phyloP scores from a whole-genome alignment of 306 rosid species.

The Lagenaria siceraria region DNA sequence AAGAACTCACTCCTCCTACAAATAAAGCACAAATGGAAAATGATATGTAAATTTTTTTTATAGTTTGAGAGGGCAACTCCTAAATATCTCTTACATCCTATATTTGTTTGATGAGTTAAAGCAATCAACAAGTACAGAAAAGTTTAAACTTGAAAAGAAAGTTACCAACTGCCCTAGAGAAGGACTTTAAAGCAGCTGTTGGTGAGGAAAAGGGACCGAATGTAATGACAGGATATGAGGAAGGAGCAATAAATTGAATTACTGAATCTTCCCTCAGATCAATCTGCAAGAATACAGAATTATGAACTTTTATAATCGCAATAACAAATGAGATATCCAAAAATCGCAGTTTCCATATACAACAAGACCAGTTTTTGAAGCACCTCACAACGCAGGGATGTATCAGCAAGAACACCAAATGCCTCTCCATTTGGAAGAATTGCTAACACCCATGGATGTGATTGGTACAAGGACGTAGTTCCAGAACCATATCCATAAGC shows the following conservation, averaged over 20 bases:
- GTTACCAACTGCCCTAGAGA: conserved; percentile 80
- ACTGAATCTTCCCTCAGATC: conserved; percentile 67
- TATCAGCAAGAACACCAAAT: conserved; percentile 83
- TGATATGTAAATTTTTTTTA: neutral
- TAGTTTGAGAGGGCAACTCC: neutral
- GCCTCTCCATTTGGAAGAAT: conserved; percentile 84
- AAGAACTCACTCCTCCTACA: neutral
- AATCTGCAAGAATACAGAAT: conserved; percentile 44
- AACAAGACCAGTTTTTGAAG: conserved; percentile 4
- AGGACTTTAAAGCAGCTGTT: conserved; percentile 46
- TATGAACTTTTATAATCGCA: neutral
- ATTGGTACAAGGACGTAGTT: conserved; percentile 79
- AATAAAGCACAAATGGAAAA: neutral
- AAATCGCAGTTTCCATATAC: conserved; percentile 13
- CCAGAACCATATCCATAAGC: conserved; percentile 81
- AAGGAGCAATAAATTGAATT: conserved; percentile 47
- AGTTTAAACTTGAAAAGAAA: conserved; percentile 1
- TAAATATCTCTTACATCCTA: neutral
- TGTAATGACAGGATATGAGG: conserved; percentile 68
- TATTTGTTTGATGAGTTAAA: neutral
- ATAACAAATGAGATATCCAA: neutral
- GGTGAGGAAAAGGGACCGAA: conserved; percentile 92
- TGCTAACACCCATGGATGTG: conserved; percentile 97
- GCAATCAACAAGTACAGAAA: neutral
- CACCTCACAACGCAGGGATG: conserved; percentile 89